These are phyloP conservation scores for Turritis glabra DNA, from an alignment of 345 rosid genomes.

Conservation along the genomic window DNA sequence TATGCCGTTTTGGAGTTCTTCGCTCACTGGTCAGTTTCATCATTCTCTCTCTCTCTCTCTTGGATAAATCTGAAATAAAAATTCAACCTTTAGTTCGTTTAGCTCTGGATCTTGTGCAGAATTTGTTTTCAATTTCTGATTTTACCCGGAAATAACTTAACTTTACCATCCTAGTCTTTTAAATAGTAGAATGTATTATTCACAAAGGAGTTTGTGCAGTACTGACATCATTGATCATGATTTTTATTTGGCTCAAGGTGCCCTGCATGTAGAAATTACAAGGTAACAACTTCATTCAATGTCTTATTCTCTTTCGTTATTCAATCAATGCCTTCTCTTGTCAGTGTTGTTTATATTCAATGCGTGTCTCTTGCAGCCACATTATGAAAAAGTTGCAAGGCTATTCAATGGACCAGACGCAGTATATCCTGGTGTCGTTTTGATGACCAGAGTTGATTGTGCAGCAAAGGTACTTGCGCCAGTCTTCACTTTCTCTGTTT, in stretches of 20 bases:
- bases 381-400: constrained; percentile 92
- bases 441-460: constrained; percentile 95
- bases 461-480: constrained; percentile 65
- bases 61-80: background rate
- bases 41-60: background rate
- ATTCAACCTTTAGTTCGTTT: background rate
- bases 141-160: background rate
- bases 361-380: constrained; percentile 61
- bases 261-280: constrained; percentile 98
- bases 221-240: constrained; percentile 10
- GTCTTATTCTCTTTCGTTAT: constrained; percentile 14
- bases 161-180: background rate
- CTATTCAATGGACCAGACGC: constrained; percentile 91
- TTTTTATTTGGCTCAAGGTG: constrained; percentile 62
- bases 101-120: background rate
- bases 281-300: constrained; percentile 52
- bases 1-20: constrained; percentile 86
- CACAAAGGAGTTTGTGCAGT: constrained; percentile 13
- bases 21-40: constrained; percentile 70
- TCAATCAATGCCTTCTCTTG: constrained; percentile 1
- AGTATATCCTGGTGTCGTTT: constrained; percentile 72
- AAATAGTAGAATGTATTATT: background rate
- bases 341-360: constrained; percentile 27
- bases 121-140: background rate
- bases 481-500: background rate